Evolutionary conservation across 805 yeast genomes (phyloP).

Genomic region (Pichia deserticola): DNA sequence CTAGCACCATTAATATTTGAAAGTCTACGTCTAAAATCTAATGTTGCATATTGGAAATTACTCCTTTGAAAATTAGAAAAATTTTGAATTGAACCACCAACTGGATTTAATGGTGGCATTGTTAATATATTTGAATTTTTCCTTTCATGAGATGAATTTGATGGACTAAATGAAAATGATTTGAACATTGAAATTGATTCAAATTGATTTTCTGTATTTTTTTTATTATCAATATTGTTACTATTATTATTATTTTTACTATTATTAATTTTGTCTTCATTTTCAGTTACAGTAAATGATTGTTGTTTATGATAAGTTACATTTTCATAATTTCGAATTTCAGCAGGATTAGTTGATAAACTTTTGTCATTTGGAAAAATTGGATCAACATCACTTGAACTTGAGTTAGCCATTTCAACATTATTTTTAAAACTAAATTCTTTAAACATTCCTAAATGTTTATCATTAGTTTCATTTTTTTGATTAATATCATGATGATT

Average conservation of each 20-base stretch:
- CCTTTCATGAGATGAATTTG: neutral
- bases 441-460: neutral
- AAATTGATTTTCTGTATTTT: too few relatives aligned
- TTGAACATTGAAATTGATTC: conserved; percentile 2
- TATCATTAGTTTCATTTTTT: neutral
- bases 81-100: conserved; percentile 21
- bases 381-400: neutral
- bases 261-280: neutral
- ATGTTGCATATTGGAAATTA: conserved; percentile 47
- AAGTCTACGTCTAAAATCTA: conserved; percentile 45
- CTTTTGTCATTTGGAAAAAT: neutral
- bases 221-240: too few relatives aligned
- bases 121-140: conserved; percentile 2
- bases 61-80: conserved; percentile 16
- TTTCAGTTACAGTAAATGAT: neutral
- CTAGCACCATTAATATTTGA: conserved; percentile 35
- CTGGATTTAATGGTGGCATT: conserved; percentile 23
- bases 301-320: neutral
- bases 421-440: neutral
- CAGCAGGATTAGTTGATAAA: neutral
- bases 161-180: conserved; percentile 3
- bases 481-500: neutral
- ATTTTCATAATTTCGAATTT: neutral
- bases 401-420: neutral
- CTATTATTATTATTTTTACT: neutral